phyloP scores from a whole-genome alignment of 2,329 filamentous ascomycete species.

The Botryotinia globosa region DNA sequence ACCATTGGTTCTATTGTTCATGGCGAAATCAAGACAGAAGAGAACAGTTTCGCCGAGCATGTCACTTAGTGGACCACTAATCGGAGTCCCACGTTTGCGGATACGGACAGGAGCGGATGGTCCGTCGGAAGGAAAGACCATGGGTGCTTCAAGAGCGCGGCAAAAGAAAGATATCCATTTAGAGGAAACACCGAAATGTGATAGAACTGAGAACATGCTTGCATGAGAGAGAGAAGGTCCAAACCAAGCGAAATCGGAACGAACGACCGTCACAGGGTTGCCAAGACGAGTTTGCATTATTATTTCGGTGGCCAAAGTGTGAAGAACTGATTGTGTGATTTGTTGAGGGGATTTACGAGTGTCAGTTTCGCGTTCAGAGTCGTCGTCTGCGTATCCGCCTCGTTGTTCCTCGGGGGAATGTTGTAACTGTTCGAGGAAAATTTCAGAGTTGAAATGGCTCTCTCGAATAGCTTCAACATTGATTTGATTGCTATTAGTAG shows the following conservation, averaged over 20 bases:
- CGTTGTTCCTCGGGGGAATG: constrained; percentile 37
- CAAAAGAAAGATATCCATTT: constrained; percentile 58
- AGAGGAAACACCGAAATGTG: constrained; percentile 57
- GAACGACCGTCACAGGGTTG: constrained; percentile 51
- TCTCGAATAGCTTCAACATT: constrained; percentile 40
- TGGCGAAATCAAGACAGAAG: constrained; percentile 63
- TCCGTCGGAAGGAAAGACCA: constrained; percentile 56
- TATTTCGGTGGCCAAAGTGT: constrained; percentile 54
- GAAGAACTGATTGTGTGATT: constrained; percentile 56
- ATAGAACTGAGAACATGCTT: constrained; percentile 55
- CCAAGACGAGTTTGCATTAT: constrained; percentile 39
- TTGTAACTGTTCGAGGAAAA: constrained; percentile 57
- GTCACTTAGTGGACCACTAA: constrained; percentile 57
- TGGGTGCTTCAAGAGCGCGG: constrained; percentile 56
- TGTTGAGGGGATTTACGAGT: constrained; percentile 44
- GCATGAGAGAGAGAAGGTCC: constrained; percentile 57
- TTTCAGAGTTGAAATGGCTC: constrained; percentile 47
- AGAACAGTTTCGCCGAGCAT: constrained; percentile 58
- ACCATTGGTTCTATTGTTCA: constrained; percentile 56
- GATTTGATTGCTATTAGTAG: constrained; percentile 7
- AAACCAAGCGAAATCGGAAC: constrained; percentile 58
- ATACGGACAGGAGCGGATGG: constrained; percentile 43
- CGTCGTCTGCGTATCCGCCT: constrained; percentile 26
- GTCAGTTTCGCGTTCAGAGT: constrained; percentile 27
- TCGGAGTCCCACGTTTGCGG: constrained; percentile 57